Base-by-base conservation (phyloP, 1,139 yeast genomes). In the Debaryomyces udenii region DNA sequence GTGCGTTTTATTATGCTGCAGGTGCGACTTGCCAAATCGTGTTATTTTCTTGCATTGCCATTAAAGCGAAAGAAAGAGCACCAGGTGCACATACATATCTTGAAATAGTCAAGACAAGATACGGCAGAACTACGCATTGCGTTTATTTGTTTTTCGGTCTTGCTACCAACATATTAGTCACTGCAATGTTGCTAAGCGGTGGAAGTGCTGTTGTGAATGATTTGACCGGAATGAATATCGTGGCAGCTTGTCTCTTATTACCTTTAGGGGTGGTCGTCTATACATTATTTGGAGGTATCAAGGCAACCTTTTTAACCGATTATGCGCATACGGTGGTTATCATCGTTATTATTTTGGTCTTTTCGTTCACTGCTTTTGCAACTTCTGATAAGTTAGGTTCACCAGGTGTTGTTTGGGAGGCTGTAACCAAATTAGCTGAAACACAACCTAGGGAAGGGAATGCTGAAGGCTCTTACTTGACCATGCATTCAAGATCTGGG, bases 221-320 rank as follows among this genome's bases (percentile, higher is more conserved):
- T 52, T 68, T 87, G 46, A 87, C 96, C 3, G 96, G 96, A 1
- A 87, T 89, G 90, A 70, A 82, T 58, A 76, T 83, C 6, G 84
- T 81, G 18, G 96, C 96, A 10, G 87, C 90, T 1, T 81, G 89
- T 62, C 83, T 86, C 62, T 66, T 89, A 41, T 71, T 89, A 39
- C 96, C 96, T 2, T 66, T 89, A 23, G 95, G 96, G 49, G 95
- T 87, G 36, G 82, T 87, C 29, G 65, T 86, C 33, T 89, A 88
- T 64, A 89, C 96, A 3, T 64, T 88, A 42, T 85, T 86, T 51
- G 96, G 96, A 47, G 96, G 96, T 55, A 78, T 90, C 55, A 88
- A 86, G 61, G 95, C 96, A 18, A 89, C 96, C 3, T 87, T 89
- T 63, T 68, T 89, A 56, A 88, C 96, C 6, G 97, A 89, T 62